Base-by-base conservation (phyloP, 1,139 yeast genomes). In the Yamadazyma epiphylla region DNA sequence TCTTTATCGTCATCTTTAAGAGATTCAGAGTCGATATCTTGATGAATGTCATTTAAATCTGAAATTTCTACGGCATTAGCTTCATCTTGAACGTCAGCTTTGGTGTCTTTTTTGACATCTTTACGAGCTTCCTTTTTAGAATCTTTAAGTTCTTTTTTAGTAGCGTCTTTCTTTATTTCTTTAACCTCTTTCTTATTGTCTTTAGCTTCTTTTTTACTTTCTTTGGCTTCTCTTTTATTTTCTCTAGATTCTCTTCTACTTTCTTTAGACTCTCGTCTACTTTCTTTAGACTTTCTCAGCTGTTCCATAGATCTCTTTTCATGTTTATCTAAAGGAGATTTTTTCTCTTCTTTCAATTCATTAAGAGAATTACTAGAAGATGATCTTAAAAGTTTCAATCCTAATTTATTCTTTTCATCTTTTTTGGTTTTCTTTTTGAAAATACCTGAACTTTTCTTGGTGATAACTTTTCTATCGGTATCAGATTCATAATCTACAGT, bases 401-500 rank as follows among this genome's bases (percentile, higher is more conserved):
- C 45, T 16, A 42, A 20, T 22, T 38, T 42, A 16, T 32, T 42
- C 33, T 42, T 39, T n/a, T 39, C 14, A 8, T 37, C 42, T 22
- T 39, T 43, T 19, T 34, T 38, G 22, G 32, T 31, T 20, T 44
- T 43, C 47, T 52, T 60, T 41, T 56, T 58, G 38, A 60, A 49
- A 3, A 53, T 42, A n/a, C 49, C 45, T 5, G 40, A 30, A 17
- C 28, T 29, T 20, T 28, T 45, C 24, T 24, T 25, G 11, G 29
- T 27, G 19, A 41, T 34, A 1, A 51, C 42, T 15, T 44, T 47
- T 26, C 37, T 37, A 14, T 55, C 60, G 6, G 43, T 36, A 34
- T 60, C 66, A 4, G 58, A 49, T 26, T 62, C 66, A 39, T 55
- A 50, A 32, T 57, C 64, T 9, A 53, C 48, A 2, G 55, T 46